These are phyloP conservation scores for Sporothrix schenckii DNA, from an alignment of 2,329 filamentous ascomycete genomes.

Conservation along the genomic window DNA sequence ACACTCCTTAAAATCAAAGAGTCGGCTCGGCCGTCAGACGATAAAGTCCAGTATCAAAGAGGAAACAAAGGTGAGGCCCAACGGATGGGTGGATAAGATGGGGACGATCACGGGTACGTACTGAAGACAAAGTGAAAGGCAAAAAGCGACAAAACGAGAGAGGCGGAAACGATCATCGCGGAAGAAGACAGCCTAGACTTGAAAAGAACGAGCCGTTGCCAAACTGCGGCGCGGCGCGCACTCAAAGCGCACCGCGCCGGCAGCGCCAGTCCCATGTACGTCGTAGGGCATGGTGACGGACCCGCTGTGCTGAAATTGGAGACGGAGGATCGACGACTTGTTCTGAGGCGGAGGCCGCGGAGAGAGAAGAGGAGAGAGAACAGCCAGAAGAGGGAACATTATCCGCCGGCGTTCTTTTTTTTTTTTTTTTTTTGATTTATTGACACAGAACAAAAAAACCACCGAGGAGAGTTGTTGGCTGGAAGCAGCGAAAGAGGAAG, in stretches of 20 bases:
- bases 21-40: background rate
- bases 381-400: conserved; percentile 8
- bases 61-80: conserved; percentile 3
- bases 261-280: conserved; percentile 5
- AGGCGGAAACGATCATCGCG: no score
- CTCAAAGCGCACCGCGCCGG: conserved; percentile 8
- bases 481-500: no score
- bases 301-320: conserved; percentile 10
- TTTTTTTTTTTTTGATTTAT: no score
- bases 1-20: background rate
- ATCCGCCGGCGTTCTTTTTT: background rate
- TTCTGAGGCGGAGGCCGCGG: background rate
- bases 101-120: background rate
- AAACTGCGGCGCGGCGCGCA: conserved; percentile 12
- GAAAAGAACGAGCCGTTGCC: background rate
- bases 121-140: background rate
- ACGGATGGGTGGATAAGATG: background rate
- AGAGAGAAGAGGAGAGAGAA: background rate
- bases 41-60: background rate
- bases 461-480: background rate
- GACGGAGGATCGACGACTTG: background rate
- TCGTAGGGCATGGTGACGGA: background rate
- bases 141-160: background rate
- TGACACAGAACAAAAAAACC: background rate
- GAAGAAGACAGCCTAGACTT: background rate